Evolutionary conservation across 192 early-diverging fungal genomes (phyloP), one percentile per base, ranked within the genome.

Genomic region (Gryganskiella cystojenkinii): DNA sequence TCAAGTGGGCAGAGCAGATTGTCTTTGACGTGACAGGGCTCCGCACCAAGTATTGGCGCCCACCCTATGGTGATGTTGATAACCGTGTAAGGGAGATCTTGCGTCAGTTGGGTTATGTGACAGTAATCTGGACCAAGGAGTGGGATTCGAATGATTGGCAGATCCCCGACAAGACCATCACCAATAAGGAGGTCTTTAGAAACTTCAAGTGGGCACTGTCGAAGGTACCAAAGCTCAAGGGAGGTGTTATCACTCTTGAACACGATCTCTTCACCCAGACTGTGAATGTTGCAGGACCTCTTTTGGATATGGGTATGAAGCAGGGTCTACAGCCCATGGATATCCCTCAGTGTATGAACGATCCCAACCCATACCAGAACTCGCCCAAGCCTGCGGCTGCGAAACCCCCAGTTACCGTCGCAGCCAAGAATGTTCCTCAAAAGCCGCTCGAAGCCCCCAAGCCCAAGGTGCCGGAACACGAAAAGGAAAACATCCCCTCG

Each of bases 31-130:
- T 72, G 3, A 85, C 81, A 5, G 85, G 85, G 46, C 71, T 82
- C n/a, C 78, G 69, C 35, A 76, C 85, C 10, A 75, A 79, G 43
- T 87, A 83, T 72, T 88, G 81, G 78, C 81, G 88, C 14, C 81
- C 84, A 25, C 88, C 90, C 19, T 90, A 86, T 62, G 90, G 90
- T 56, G 89, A 90, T 66, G 86, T 90, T 10, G 90, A 92, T 68
- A 82, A 90, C 45, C 83, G 90, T 62, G 86, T 90, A 25, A 84
- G 90, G 40, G 70, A 79, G 42, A 82, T 91, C 25, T 69, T 69
- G 1, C 46, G 65, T 6, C 84, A 86, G 47, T 51, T 91, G 63
- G 88, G 88, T 28, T 86, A 75, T 49, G 30, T 50, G 8, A 80
- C 84, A n/a, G 79, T 85, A n/a, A 76, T 87, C 50, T 87, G 86